Evolutionary conservation across 805 yeast genomes (phyloP).

Genomic region (Priceomyces medius): DNA sequence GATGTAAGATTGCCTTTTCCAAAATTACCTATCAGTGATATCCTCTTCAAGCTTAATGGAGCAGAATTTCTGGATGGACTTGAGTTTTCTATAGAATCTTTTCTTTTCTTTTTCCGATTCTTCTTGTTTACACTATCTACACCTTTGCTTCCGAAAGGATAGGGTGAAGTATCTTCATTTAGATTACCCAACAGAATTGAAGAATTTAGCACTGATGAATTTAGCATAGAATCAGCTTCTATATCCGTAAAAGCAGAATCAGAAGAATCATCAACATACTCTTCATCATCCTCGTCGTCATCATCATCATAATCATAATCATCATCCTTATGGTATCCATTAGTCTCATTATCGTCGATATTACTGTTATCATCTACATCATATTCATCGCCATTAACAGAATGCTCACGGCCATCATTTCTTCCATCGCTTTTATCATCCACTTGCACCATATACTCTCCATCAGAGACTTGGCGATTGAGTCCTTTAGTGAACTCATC

Average conservation of each 20-base stretch:
- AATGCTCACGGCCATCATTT: not conserved
- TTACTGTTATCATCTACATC: slow-evolving; percentile 11
- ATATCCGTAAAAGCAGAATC: slow-evolving; percentile 47
- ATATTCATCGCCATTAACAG: slow-evolving; percentile 14
- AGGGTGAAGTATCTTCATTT: slow-evolving; percentile 13
- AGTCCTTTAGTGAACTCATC: no score
- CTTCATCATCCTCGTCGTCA: slow-evolving; percentile 28
- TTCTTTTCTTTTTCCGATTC: slow-evolving; percentile 17
- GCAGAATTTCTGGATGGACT: slow-evolving; percentile 10
- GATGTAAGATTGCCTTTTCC: not conserved
- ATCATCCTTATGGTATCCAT: slow-evolving; percentile 17
- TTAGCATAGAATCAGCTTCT: slow-evolving; percentile 38
- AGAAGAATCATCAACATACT: slow-evolving; percentile 26
- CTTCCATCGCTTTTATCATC: not conserved
- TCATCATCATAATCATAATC: slow-evolving; percentile 24
- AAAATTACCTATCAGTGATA: not conserved
- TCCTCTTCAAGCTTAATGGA: slow-evolving; percentile 4
- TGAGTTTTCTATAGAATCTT: slow-evolving; percentile 15
- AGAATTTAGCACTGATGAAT: slow-evolving; percentile 31
- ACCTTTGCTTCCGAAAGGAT: slow-evolving; percentile 15
- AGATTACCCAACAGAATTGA: slow-evolving; percentile 26
- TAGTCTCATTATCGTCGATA: slow-evolving; percentile 16
- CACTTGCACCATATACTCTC: no score
- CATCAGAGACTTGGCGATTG: no score
- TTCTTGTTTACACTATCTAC: slow-evolving; percentile 11